phyloP scores from a whole-genome alignment of 345 rosid genomes.

The Trapa bicornis region DNA sequence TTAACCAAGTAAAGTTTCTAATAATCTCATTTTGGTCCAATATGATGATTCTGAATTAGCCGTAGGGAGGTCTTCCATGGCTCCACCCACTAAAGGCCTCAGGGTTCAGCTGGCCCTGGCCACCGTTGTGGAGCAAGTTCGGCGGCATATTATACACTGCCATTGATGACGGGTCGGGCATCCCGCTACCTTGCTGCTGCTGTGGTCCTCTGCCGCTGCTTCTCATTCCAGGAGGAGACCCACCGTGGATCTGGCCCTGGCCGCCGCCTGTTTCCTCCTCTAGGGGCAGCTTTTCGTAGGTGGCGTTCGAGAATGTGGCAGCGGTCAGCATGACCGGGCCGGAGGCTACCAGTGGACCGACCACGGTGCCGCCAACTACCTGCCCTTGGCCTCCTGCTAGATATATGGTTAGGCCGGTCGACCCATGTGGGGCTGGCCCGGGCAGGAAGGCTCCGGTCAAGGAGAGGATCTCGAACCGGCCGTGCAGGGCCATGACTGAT shows the following conservation, averaged over 20 bases:
- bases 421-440: constrained; percentile 46
- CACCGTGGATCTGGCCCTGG: constrained; percentile 35
- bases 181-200: constrained; percentile 17
- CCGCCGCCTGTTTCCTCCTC: constrained; percentile 28
- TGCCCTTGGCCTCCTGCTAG: constrained; percentile 50
- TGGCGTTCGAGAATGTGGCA: constrained; percentile 49
- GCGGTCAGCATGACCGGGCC: constrained; percentile 54
- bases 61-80: constrained; percentile 11
- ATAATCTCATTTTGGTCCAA: no score
- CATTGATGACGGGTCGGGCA: constrained; percentile 19
- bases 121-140: constrained; percentile 55
- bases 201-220: constrained; percentile 15
- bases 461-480: constrained; percentile 49
- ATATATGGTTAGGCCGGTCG: constrained; percentile 44
- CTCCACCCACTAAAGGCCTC: constrained; percentile 16
- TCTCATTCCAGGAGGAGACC: constrained; percentile 20
- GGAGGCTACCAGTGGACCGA: constrained; percentile 39
- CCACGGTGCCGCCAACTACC: constrained; percentile 49
- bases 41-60: neutral
- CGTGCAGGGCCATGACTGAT: constrained; percentile 43
- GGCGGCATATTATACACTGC: constrained; percentile 41
- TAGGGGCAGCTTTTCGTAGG: constrained; percentile 43
- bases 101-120: constrained; percentile 30
- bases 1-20: no score
- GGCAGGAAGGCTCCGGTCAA: constrained; percentile 48